Percentiles rank a stretch among this genome's conserved stretches.
phyloP scores from a whole-genome alignment of 805 yeast genomes.

The Cyberlindnera galapagoensis region DNA sequence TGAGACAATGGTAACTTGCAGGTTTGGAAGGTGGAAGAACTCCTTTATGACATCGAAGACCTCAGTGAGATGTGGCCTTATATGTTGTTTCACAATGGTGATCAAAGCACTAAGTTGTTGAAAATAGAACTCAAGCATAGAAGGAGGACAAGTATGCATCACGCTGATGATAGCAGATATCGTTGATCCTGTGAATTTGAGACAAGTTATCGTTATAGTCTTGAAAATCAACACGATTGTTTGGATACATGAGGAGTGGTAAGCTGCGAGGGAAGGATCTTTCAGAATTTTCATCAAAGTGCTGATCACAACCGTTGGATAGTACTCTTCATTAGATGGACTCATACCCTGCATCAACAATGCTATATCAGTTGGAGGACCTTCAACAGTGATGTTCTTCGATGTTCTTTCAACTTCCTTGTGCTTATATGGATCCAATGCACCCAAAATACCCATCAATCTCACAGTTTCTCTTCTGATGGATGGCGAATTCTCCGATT shows the following conservation, averaged over 20 bases:
- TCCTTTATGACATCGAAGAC: constrained; percentile 72
- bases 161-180: constrained; percentile 84
- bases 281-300: constrained; percentile 77
- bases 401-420: constrained; percentile 80
- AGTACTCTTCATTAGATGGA: constrained; percentile 88
- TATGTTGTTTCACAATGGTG: constrained; percentile 80
- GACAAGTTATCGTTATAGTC: constrained; percentile 82
- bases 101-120: constrained; percentile 80
- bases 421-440: constrained; percentile 93
- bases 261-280: constrained; percentile 78
- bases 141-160: constrained; percentile 73
- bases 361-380: constrained; percentile 87
- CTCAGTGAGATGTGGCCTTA: constrained; percentile 72
- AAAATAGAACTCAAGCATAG: constrained; percentile 80
- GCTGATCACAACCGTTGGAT: constrained; percentile 89
- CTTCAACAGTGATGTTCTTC: constrained; percentile 49
- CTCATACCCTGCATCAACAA: constrained; percentile 90
- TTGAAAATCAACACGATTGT: constrained; percentile 89
- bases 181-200: constrained; percentile 80
- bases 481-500: constrained; percentile 67
- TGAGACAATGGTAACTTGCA: constrained; percentile 74
- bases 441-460: constrained; percentile 89
- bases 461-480: constrained; percentile 86
- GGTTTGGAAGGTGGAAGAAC: constrained; percentile 52
- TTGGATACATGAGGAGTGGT: constrained; percentile 90